Conservation (phyloP, 176 grass and related monocot species). For the Ensete ventricosum region DNA sequence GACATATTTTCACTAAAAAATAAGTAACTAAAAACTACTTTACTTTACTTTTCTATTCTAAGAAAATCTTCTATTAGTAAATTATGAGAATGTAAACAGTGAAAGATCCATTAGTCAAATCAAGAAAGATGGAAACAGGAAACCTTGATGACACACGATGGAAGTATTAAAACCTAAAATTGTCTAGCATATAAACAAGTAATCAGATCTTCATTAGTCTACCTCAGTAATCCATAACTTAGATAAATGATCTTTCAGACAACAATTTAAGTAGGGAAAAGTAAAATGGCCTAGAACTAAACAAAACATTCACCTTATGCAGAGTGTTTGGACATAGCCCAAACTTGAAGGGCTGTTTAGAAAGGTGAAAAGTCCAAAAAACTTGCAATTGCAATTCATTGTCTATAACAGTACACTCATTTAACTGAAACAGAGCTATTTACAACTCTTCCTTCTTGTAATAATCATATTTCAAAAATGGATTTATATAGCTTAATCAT, state of each 20-base stretch:
- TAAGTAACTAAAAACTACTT: not conserved
- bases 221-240: not conserved
- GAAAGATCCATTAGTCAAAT: not conserved
- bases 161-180: not conserved
- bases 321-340: not conserved
- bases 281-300: not conserved
- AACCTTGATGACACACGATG: not conserved
- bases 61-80: not conserved
- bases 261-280: not conserved
- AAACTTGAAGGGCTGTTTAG: not conserved
- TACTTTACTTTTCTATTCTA: not conserved
- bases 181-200: not conserved
- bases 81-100: too few species aligned
- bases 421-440: not conserved
- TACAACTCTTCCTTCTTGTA: not conserved
- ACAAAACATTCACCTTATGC: not conserved
- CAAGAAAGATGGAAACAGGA: not conserved
- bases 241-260: not conserved
- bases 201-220: not conserved
- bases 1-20: conserved; percentile 3
- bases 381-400: not conserved
- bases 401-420: not conserved
- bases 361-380: too few species aligned
- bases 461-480: too few species aligned
- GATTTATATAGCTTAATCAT: not conserved